Evolutionary conservation across 1,139 yeast species (phyloP).

Genomic region (Candida labiduridarum): DNA sequence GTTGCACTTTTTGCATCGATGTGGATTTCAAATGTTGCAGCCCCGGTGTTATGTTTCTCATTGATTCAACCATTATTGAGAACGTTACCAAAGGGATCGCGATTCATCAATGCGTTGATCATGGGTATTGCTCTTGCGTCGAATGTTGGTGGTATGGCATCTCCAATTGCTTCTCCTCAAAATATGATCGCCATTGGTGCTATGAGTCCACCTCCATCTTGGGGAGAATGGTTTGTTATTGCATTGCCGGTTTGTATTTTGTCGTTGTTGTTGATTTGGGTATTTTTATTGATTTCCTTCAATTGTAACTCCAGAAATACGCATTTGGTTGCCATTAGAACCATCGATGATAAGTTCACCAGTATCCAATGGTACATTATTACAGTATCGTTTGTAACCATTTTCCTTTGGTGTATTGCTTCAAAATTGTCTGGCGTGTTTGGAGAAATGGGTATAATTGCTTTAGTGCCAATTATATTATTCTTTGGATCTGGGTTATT

Average conservation of each 20-base stretch:
- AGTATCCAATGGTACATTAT: slow-evolving; percentile 66
- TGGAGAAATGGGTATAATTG: slow-evolving; percentile 74
- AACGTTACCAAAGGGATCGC: slow-evolving; percentile 61
- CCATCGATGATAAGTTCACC: slow-evolving; percentile 61
- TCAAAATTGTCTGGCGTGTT: slow-evolving; percentile 55
- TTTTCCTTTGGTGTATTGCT: slow-evolving; percentile 71
- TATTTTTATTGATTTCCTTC: slow-evolving; percentile 57
- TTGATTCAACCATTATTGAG: slow-evolving; percentile 65
- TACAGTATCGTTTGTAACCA: slow-evolving; percentile 55
- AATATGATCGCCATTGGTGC: slow-evolving; percentile 74
- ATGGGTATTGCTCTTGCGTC: slow-evolving; percentile 75
- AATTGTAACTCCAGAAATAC: slow-evolving; percentile 46
- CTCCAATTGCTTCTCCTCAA: slow-evolving; percentile 82
- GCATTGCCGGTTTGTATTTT: slow-evolving; percentile 66
- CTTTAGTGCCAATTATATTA: slow-evolving; percentile 63
- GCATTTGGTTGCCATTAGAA: slow-evolving; percentile 52
- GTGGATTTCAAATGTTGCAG: slow-evolving; percentile 83
- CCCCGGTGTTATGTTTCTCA: slow-evolving; percentile 74
- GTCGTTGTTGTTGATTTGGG: slow-evolving; percentile 59
- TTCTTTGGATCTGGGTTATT: slow-evolving; percentile 74
- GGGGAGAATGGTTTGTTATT: slow-evolving; percentile 79
- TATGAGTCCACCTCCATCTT: slow-evolving; percentile 65
- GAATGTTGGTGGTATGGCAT: slow-evolving; percentile 76
- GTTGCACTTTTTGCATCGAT: slow-evolving; percentile 70
- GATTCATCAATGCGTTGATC: slow-evolving; percentile 63